Conservation (phyloP, 148 eudicot genomes). For the Rhododendron vialii region DNA sequence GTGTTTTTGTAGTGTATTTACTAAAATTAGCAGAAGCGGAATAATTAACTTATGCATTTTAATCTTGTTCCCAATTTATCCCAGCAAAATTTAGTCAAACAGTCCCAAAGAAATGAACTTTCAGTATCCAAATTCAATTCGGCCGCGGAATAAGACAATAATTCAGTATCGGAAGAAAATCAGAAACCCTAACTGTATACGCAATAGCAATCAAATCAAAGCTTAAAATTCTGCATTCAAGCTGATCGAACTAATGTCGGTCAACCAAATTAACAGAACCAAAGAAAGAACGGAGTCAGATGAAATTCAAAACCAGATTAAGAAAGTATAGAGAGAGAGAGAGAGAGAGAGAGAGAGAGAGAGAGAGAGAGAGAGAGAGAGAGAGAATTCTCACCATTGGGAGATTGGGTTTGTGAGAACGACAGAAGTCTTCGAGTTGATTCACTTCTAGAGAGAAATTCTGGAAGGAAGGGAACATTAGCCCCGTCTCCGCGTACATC, state of each 20-base stretch:
- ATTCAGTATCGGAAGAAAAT: background rate
- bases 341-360: background rate
- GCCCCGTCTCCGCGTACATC: slow-evolving; percentile 67
- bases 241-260: slow-evolving; percentile 4
- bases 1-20: background rate
- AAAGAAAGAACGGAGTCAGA: background rate
- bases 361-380: background rate
- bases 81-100: background rate
- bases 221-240: slow-evolving; percentile 2
- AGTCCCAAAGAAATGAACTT: background rate
- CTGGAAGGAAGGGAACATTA: slow-evolving; percentile 63
- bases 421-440: slow-evolving; percentile 53
- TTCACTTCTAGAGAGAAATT: slow-evolving; percentile 55
- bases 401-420: slow-evolving; percentile 44
- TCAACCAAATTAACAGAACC: background rate
- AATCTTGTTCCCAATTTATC: background rate
- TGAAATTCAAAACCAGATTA: background rate
- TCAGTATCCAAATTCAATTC: background rate
- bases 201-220: background rate
- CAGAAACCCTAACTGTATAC: slow-evolving; percentile 1
- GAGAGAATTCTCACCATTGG: slow-evolving; percentile 38
- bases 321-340: background rate
- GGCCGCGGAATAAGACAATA: background rate
- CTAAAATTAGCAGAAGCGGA: background rate
- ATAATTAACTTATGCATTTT: background rate